Conservation (phyloP, 2,329 filamentous ascomycete species). For the Aureobasidium namibiae region DNA sequence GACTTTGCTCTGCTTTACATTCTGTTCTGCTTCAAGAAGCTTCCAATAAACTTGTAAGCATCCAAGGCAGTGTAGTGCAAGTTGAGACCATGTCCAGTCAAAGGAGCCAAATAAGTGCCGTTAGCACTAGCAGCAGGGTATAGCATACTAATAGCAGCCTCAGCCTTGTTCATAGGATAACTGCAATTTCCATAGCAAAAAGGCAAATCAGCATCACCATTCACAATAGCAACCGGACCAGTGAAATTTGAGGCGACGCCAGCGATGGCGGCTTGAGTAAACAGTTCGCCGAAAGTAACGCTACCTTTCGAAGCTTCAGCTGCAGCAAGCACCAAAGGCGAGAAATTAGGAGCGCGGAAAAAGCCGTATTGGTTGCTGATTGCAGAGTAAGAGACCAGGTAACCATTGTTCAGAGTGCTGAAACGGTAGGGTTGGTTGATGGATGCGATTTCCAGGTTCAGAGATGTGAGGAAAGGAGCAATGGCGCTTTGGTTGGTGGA, state of each 20-base stretch:
- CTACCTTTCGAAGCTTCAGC: slow-evolving; percentile 24
- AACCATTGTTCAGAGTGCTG: slow-evolving; percentile 20
- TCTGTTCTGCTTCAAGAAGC: slow-evolving; percentile 18
- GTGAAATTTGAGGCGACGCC: slow-evolving; percentile 19
- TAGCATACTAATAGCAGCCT: slow-evolving; percentile 17
- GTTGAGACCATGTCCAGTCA: slow-evolving; percentile 25
- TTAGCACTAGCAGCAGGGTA: slow-evolving; percentile 18
- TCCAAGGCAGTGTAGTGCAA: slow-evolving; percentile 24
- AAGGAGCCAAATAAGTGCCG: slow-evolving; percentile 20
- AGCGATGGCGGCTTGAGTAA: slow-evolving; percentile 18
- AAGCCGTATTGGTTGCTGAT: slow-evolving; percentile 25
- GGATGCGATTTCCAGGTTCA: slow-evolving; percentile 25
- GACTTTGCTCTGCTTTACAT: not conserved
- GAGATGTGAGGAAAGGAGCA: slow-evolving; percentile 19
- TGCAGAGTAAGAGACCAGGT: slow-evolving; percentile 21
- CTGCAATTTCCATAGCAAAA: slow-evolving; percentile 27
- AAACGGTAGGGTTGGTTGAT: slow-evolving; percentile 24
- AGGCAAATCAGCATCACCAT: slow-evolving; percentile 23
- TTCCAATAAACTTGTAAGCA: slow-evolving; percentile 22
- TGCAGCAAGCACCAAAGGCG: slow-evolving; percentile 20
- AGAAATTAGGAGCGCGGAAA: slow-evolving; percentile 24
- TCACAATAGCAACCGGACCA: slow-evolving; percentile 23
- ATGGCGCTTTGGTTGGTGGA: slow-evolving; percentile 20
- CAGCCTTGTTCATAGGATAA: slow-evolving; percentile 20
- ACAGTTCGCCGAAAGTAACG: slow-evolving; percentile 26